phyloP scores from a whole-genome alignment of 495 filamentous ascomycete species.

The Hypoxylon crocopeplum region DNA sequence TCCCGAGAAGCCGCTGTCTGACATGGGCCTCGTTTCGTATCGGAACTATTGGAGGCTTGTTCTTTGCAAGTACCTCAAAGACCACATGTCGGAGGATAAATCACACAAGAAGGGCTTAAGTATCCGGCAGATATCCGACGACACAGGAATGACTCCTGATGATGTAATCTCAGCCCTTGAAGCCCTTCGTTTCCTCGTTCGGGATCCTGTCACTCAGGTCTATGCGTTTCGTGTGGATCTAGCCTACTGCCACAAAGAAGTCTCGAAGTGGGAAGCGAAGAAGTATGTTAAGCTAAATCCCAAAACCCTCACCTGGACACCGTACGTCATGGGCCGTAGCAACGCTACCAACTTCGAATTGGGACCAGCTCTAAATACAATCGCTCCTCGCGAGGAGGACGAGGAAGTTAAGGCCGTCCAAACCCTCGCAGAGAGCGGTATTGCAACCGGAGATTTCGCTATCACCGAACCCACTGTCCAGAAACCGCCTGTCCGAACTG shows the following conservation, averaged over 20 bases:
- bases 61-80: constrained; percentile 76
- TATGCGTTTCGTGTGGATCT: constrained; percentile 90
- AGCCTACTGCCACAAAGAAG: constrained; percentile 80
- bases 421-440: constrained; percentile 33
- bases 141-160: constrained; percentile 94
- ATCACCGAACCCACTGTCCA: constrained; percentile 23
- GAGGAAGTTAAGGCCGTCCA: constrained; percentile 57
- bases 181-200: constrained; percentile 82
- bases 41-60: constrained; percentile 95
- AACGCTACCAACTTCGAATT: constrained; percentile 86
- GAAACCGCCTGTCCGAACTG: constrained; percentile 20
- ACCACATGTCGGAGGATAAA: constrained; percentile 45
- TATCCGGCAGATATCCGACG: constrained; percentile 82
- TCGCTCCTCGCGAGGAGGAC: constrained; percentile 83
- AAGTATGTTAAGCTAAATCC: constrained; percentile 85
- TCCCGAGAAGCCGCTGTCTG: constrained; percentile 95
- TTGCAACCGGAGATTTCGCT: constrained; percentile 45
- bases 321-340: constrained; percentile 91
- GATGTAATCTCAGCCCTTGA: constrained; percentile 94
- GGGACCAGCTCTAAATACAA: constrained; percentile 79
- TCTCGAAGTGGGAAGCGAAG: constrained; percentile 85
- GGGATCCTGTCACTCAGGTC: constrained; percentile 84
- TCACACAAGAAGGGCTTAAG: constrained; percentile 69
- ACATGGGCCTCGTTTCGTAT: constrained; percentile 97
- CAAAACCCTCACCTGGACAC: constrained; percentile 89